Conservation (phyloP, 371 early-diverging fungal species). For the Mucor plumbeus region DNA sequence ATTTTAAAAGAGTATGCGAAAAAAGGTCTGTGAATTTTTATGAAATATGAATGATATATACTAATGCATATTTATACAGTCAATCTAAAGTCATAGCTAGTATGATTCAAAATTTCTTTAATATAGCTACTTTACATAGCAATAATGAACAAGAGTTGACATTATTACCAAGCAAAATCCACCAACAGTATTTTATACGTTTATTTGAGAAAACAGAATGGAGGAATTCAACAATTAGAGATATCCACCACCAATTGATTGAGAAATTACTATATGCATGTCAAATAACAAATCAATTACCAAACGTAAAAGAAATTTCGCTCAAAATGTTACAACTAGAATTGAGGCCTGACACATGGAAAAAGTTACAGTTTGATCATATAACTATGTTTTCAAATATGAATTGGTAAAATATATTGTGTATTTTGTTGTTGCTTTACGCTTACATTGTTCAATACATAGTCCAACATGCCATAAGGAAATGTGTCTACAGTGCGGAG, state of each 20-base stretch:
- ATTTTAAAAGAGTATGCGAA: constrained; percentile 16
- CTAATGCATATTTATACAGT: not conserved
- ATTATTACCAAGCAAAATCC: not conserved
- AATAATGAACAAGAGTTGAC: not conserved
- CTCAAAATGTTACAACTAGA: constrained; percentile 58
- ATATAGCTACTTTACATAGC: not conserved
- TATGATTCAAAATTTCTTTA: not conserved
- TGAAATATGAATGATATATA: not conserved
- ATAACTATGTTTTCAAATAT: constrained; percentile 59
- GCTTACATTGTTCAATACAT: not conserved
- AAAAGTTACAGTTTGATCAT: constrained; percentile 70
- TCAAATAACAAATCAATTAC: constrained; percentile 11
- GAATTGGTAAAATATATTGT: constrained; percentile 53
- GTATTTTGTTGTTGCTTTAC: not conserved
- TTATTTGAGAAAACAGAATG: constrained; percentile 36
- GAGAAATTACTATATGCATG: constrained; percentile 13
- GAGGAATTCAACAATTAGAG: constrained; percentile 36
- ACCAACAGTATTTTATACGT: not conserved
- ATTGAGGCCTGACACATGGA: constrained; percentile 66
- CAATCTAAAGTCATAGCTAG: not conserved
- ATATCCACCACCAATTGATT: constrained; percentile 34
- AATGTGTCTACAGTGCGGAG: constrained; percentile 67
- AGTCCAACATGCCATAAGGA: constrained; percentile 47
- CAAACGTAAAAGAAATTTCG: constrained; percentile 31
- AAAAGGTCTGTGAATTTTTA: not conserved